phyloP scores from a whole-genome alignment of 257 asterid genomes.

The Cinchona pubescens region DNA sequence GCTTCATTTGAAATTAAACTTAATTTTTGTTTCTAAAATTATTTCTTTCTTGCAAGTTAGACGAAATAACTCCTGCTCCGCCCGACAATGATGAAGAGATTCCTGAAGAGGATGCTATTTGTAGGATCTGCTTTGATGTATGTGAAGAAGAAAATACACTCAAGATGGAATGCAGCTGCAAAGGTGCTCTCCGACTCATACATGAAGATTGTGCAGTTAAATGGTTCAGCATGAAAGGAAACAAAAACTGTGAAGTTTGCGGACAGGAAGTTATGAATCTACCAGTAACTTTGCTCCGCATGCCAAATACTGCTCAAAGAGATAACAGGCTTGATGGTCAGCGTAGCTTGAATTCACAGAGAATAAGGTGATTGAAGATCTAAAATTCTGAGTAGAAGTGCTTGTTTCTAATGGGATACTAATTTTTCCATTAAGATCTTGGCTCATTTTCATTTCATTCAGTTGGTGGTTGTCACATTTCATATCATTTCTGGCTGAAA shows the following conservation, averaged over 20 bases:
- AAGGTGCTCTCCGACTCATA: slow-evolving; percentile 74
- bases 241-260: slow-evolving; percentile 72
- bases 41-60: slow-evolving; percentile 31
- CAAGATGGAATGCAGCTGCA: slow-evolving; percentile 89
- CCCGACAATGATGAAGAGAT: slow-evolving; percentile 75
- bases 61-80: slow-evolving; percentile 59
- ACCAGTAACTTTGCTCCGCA: slow-evolving; percentile 80
- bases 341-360: slow-evolving; percentile 27
- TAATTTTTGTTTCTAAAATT: neutral
- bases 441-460: neutral
- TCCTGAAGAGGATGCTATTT: slow-evolving; percentile 95
- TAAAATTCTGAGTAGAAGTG: neutral
- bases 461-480: neutral
- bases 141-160: slow-evolving; percentile 76
- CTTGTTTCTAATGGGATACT: neutral
- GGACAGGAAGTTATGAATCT: slow-evolving; percentile 73
- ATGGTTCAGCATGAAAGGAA: slow-evolving; percentile 79
- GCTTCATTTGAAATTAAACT: too few relatives aligned
- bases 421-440: neutral
- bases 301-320: slow-evolving; percentile 38
- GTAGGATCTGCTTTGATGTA: slow-evolving; percentile 84
- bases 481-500: neutral
- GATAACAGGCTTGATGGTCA: slow-evolving; percentile 35
- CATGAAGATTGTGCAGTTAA: slow-evolving; percentile 85
- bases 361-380: slow-evolving; percentile 33